Conservation (phyloP, 2,329 filamentous ascomycete genomes). For the Coniochaeta hoffmannii region DNA sequence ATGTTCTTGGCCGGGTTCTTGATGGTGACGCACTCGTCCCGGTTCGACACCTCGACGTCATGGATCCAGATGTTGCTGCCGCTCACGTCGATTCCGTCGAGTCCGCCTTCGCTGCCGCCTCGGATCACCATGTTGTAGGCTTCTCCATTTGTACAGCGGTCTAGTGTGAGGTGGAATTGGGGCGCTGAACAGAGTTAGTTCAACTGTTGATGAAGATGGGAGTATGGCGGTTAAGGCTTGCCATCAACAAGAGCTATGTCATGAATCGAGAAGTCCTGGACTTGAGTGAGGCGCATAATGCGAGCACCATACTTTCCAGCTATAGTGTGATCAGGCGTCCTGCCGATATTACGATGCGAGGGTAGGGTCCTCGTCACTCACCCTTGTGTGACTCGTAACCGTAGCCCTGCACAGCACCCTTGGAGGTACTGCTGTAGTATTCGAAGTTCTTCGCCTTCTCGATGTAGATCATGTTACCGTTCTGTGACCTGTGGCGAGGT, state of each 20-base stretch:
- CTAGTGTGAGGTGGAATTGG: constrained; percentile 16
- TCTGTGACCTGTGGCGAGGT: background rate
- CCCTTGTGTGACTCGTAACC: constrained; percentile 37
- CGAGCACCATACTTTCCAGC: constrained; percentile 28
- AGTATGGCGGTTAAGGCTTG: background rate
- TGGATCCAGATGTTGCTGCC: constrained; percentile 49
- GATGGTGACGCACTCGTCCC: constrained; percentile 42
- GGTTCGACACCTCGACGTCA: constrained; percentile 55
- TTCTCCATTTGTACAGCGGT: constrained; percentile 37
- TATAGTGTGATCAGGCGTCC: constrained; percentile 1
- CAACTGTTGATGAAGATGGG: no score
- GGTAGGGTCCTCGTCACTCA: no score
- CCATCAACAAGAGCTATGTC: constrained; percentile 40
- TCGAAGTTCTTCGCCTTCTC: constrained; percentile 33
- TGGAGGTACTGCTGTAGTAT: constrained; percentile 32
- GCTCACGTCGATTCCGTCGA: constrained; percentile 51
- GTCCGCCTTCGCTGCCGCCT: constrained; percentile 39
- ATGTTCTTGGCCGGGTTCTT: constrained; percentile 43
- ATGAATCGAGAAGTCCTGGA: constrained; percentile 38
- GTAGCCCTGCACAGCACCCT: constrained; percentile 41
- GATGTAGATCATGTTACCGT: constrained; percentile 19
- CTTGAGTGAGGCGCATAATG: constrained; percentile 35
- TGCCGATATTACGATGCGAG: no score
- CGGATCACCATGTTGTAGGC: constrained; percentile 48
- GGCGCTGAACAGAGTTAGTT: background rate